Evolutionary conservation across 108 stramenopile genomes (phyloP).

Genomic region (Discostella pseudostelligera): DNA sequence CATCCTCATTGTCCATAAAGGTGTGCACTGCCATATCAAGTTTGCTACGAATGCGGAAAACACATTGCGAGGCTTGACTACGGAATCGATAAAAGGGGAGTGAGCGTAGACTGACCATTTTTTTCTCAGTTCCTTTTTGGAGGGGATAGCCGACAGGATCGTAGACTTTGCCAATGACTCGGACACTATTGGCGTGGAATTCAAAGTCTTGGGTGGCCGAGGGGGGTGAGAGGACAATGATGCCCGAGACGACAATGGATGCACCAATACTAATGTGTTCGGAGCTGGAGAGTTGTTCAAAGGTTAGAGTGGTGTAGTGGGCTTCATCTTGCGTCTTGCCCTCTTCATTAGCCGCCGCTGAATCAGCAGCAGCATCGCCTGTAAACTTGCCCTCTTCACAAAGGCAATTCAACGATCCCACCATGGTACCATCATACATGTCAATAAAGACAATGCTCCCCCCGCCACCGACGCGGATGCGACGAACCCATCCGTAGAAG

Average conservation of each 20-base stretch:
- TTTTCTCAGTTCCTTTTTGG: constrained; percentile 69
- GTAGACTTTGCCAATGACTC: constrained; percentile 57
- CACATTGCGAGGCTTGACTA: constrained; percentile 52
- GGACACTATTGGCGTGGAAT: constrained; percentile 46
- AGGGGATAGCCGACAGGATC: constrained; percentile 60
- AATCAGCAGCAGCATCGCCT: constrained; percentile 11
- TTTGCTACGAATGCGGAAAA: constrained; percentile 62
- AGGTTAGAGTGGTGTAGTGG: constrained; percentile 47
- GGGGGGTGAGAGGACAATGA: constrained; percentile 57
- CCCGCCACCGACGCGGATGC: constrained; percentile 56
- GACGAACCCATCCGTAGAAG: constrained; percentile 66
- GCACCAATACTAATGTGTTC: constrained; percentile 56
- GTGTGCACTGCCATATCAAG: constrained; percentile 63
- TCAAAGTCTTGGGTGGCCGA: constrained; percentile 65
- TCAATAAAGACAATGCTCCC: constrained; percentile 66
- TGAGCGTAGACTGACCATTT: constrained; percentile 51
- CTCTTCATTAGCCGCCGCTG: constrained; percentile 4
- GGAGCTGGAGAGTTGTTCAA: constrained; percentile 48
- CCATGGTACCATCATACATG: constrained; percentile 63
- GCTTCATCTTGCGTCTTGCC: constrained; percentile 43
- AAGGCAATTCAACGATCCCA: constrained; percentile 54
- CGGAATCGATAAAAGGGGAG: constrained; percentile 61
- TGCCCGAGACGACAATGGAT: constrained; percentile 51
- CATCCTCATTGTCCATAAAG: constrained; percentile 65
- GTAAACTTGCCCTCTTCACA: constrained; percentile 30